Evolutionary conservation across 148 eudicot genomes (phyloP).

Genomic region (Chenopodium album): DNA sequence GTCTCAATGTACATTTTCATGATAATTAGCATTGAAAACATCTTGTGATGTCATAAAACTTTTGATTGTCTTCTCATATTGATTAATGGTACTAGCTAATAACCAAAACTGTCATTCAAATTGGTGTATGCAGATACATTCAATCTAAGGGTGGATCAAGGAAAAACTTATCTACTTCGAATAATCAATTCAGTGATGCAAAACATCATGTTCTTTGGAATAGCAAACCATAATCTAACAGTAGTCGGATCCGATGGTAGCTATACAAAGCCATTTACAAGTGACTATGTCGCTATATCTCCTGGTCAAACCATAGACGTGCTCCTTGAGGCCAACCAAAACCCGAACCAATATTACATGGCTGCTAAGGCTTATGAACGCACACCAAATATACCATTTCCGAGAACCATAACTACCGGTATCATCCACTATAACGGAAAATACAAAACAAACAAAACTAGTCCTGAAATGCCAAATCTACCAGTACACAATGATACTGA

Average conservation of each 20-base stretch:
- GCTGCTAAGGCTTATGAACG: slow-evolving; percentile 25
- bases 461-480: slow-evolving; percentile 13
- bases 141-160: slow-evolving; percentile 18
- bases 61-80: too few relatives aligned
- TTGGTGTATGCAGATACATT: slow-evolving; percentile 20
- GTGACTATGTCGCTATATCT: slow-evolving; percentile 13
- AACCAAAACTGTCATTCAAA: too few relatives aligned
- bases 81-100: too few relatives aligned
- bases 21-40: too few relatives aligned
- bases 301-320: slow-evolving; percentile 38
- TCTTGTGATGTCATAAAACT: too few relatives aligned
- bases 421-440: slow-evolving; percentile 20
- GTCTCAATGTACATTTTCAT: too few relatives aligned
- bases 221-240: slow-evolving; percentile 31
- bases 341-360: slow-evolving; percentile 28
- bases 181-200: slow-evolving; percentile 37
- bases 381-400: background rate
- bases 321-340: slow-evolving; percentile 19
- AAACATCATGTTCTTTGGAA: slow-evolving; percentile 28
- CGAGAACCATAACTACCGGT: slow-evolving; percentile 31
- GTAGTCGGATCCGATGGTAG: slow-evolving; percentile 28
- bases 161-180: slow-evolving; percentile 27
- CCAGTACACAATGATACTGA: slow-evolving; percentile 20
- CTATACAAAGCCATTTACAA: slow-evolving; percentile 30
- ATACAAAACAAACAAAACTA: background rate